Evolutionary conservation across 2,329 filamentous ascomycete genomes (phyloP).

Genomic region (Sporothrix pallida): DNA sequence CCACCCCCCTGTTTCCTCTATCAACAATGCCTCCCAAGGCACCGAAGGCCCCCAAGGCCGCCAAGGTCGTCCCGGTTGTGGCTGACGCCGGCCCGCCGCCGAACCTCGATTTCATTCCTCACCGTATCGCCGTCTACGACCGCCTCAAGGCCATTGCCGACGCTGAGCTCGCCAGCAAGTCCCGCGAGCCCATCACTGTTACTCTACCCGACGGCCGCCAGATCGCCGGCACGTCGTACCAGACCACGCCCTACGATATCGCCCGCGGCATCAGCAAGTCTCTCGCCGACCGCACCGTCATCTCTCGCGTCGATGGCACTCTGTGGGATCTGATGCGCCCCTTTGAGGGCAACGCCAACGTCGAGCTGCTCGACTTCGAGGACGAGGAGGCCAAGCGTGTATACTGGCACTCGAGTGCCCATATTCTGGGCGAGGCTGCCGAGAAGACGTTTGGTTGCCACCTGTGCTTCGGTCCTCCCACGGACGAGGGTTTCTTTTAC

Average conservation of each 20-base stretch:
- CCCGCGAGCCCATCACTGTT: constrained; percentile 75
- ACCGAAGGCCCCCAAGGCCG: constrained; percentile 36
- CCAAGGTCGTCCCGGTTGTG: constrained; percentile 37
- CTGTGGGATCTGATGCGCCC: constrained; percentile 94
- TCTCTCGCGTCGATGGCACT: constrained; percentile 80
- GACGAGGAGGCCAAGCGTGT: constrained; percentile 80
- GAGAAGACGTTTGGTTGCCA: constrained; percentile 90
- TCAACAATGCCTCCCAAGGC: constrained; percentile 29
- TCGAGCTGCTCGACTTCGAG: constrained; percentile 84
- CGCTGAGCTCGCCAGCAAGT: constrained; percentile 72
- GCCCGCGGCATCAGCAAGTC: constrained; percentile 82
- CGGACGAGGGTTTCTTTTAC: constrained; percentile 93
- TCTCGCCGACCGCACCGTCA: constrained; percentile 82
- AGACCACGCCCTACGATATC: constrained; percentile 84
- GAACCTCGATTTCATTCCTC: constrained; percentile 75
- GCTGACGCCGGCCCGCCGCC: constrained; percentile 48
- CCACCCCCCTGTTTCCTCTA: neutral
- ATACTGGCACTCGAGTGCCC: constrained; percentile 97
- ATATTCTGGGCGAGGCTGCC: constrained; percentile 92
- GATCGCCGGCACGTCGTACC: constrained; percentile 80
- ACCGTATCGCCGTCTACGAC: constrained; percentile 86
- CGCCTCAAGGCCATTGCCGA: constrained; percentile 84
- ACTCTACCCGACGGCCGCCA: constrained; percentile 74
- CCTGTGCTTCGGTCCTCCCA: constrained; percentile 91
- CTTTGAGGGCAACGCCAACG: constrained; percentile 82